phyloP scores from a whole-genome alignment of 2,329 filamentous ascomycete species.

The Simplicillium aogashimaense region DNA sequence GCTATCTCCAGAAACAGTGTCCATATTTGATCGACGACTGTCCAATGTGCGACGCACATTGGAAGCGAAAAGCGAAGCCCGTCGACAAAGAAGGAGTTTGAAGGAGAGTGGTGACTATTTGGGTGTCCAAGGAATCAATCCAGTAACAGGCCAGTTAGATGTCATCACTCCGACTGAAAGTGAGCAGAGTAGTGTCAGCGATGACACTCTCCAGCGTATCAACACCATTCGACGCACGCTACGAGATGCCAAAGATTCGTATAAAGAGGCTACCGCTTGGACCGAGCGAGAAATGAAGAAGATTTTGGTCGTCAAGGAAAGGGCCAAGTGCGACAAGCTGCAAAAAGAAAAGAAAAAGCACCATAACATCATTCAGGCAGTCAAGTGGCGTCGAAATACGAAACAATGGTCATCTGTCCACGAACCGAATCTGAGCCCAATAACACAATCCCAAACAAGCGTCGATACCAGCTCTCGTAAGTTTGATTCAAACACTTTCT shows the following conservation, averaged over 20 bases:
- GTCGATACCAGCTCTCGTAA: background rate
- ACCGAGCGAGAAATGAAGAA: slow-evolving; percentile 33
- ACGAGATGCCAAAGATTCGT: slow-evolving; percentile 21
- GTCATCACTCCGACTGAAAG: slow-evolving; percentile 39
- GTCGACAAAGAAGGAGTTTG: slow-evolving; percentile 30
- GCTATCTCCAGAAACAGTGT: background rate
- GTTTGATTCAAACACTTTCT: no score
- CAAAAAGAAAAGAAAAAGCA: slow-evolving; percentile 28
- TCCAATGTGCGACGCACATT: slow-evolving; percentile 12
- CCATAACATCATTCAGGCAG: slow-evolving; percentile 16
- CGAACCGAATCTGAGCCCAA: slow-evolving; percentile 37
- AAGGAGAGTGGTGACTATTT: slow-evolving; percentile 48
- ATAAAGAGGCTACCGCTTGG: slow-evolving; percentile 30
- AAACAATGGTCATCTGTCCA: slow-evolving; percentile 42
- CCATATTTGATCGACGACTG: slow-evolving; percentile 6
- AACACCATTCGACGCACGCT: slow-evolving; percentile 20
- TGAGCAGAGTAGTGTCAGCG: slow-evolving; percentile 25
- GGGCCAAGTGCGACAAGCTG: slow-evolving; percentile 30
- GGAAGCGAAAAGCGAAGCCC: slow-evolving; percentile 20
- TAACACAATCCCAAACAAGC: background rate
- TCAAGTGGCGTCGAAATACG: slow-evolving; percentile 34
- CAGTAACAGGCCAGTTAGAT: slow-evolving; percentile 42
- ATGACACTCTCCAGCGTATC: slow-evolving; percentile 20
- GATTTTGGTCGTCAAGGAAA: slow-evolving; percentile 16
- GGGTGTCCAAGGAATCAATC: slow-evolving; percentile 49